Evolutionary conservation across 805 yeast species (phyloP).

Genomic region (Saturnispora zaruensis): DNA sequence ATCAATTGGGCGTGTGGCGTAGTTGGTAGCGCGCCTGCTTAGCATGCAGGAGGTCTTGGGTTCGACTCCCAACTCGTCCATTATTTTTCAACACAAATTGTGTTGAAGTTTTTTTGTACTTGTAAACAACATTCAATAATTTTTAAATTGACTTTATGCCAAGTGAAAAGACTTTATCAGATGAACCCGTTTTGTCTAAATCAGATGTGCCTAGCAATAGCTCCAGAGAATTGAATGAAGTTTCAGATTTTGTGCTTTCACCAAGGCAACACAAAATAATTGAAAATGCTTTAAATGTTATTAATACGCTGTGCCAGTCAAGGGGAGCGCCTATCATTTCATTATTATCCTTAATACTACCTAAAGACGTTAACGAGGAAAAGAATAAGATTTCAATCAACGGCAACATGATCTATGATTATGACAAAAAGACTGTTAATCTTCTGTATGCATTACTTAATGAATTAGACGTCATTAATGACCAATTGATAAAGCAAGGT

Average conservation of each 20-base stretch:
- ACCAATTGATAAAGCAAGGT: background rate
- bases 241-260: background rate
- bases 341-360: background rate
- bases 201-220: background rate
- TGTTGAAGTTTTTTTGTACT: background rate
- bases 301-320: background rate
- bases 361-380: background rate
- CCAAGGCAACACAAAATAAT: background rate
- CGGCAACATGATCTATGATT: background rate
- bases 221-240: background rate
- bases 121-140: background rate
- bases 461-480: background rate
- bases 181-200: background rate
- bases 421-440: background rate
- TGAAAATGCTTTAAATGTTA: background rate
- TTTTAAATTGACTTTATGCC: background rate
- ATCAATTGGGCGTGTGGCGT: slow-evolving; percentile 86
- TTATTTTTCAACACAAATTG: background rate
- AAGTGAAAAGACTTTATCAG: too few species aligned
- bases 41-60: slow-evolving; percentile 65
- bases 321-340: background rate
- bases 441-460: background rate
- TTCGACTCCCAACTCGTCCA: slow-evolving; percentile 41
- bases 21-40: slow-evolving; percentile 79
- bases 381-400: background rate